Base-by-base conservation (phyloP, 2,329 filamentous ascomycete species). In the Neonectria punicea region DNA sequence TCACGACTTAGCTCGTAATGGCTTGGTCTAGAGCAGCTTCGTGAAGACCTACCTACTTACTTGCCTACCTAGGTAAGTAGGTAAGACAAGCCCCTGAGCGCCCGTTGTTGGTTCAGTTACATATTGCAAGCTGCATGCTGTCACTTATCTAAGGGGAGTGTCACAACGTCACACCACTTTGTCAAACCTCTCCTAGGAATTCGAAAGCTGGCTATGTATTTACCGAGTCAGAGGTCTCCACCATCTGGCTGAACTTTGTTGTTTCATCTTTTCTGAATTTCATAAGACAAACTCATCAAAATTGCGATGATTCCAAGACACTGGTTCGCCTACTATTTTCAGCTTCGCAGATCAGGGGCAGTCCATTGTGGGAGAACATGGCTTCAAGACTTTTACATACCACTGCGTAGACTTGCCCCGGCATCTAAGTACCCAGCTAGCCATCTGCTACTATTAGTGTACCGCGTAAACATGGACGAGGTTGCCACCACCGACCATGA, bases 1-100 rank as follows among this genome's bases (percentile, higher is more conserved):
- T 25, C 10, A 9, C 16, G 14, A 32, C 47, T 58, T 58, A 58
- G 44, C 55, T 49, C 44, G 11, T 25, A 39, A 39, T n/a, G 55
- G 55, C 44, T 49, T 58, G 55, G 32, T 22, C 44, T 4, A n/a
- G 28, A 18, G 2, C 28, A 20, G 28, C 10, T 50, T 32, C 3
- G 28, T 34, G 11, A 18, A 18, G 47, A 20, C n/a, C 1, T 16
- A 43, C 39, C 39, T 41, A 18, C 16, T 2, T 41, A 41, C 39
- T 5, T 41, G n/a, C 39, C 39, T 10, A 43, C n/a, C 8, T 43
- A 20, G n/a, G 39, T 10, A 43, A 20, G n/a, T 43, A 20, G n/a
- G 47, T 34, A 18, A 20, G 28, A 50, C 47, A 47, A 28, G 13
- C 44, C 22, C 44, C 44, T 16, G 44, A 22, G 22, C 13, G 44